Evolutionary conservation across 371 early-diverging fungal species (phyloP), one percentile per base, ranked within the genome.

Genomic region (Syncephalastrum contaminatum): DNA sequence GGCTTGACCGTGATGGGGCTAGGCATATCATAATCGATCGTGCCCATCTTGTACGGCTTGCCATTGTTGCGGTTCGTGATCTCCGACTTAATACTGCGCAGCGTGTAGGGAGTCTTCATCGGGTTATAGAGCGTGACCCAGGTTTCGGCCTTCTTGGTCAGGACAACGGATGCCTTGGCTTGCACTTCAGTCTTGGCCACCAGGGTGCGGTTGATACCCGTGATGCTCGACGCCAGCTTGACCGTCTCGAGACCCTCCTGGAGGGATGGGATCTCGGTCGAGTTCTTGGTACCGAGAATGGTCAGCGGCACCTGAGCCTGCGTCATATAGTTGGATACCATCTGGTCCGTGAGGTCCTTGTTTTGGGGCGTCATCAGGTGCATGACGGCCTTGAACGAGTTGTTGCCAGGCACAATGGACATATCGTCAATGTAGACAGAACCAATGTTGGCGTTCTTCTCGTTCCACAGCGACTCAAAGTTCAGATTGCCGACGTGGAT

Each of bases 401-500:
- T 75, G 55, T 44, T 53, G 21, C 85, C 85, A 53, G 85, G 85
- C n/a, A 43, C 53, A 24, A 84, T 69, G 4, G 66, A 63, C 49
- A 71, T 64, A 58, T 72, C 60, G 10, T 63, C 66, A 50, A 77
- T 36, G 49, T 60, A 59, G 15, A 67, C 69, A 45, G 56, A 48
- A 51, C 80, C 82, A 54, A 84, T 64, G 15, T 46, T 39, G 16
- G 66, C 61, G 45, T 66, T 56, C 43, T 53, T 52, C 4, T 74
- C 75, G 24, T 68, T 59, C 56, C 71, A 70, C n/a, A 55, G 41
- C 36, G 79, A 67, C 48, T 72, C 57, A 57, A 84, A 80, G 45
- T 61, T 60, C 44, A 81, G 69, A 53, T 80, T 64, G 27, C 82
- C 83, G 40, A 82, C 56, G 43, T 63, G 72, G 51, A 82, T 80